Percentiles rank a stretch among this genome's conserved stretches.
Evolutionary conservation across 495 filamentous ascomycete species (phyloP).

Genomic region (Neurospora sp.): DNA sequence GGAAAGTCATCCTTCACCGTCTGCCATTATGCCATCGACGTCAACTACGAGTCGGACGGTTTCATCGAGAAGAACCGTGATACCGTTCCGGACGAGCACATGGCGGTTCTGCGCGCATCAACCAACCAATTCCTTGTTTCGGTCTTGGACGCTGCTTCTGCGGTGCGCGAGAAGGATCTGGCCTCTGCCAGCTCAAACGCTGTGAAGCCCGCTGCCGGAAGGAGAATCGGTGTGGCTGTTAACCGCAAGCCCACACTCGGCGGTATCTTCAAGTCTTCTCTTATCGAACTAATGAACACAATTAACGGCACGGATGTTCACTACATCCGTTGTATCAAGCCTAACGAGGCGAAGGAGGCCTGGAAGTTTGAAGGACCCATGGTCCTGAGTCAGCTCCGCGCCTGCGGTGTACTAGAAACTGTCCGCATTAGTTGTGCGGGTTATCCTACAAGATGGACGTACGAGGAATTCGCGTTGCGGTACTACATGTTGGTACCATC

Average conservation of each 20-base stretch:
- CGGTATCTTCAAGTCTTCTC: constrained; percentile 95
- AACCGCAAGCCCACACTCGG: constrained; percentile 95
- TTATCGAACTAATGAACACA: constrained; percentile 96
- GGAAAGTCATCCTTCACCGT: constrained; percentile 97
- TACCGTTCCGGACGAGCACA: constrained; percentile 95
- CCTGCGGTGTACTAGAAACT: constrained; percentile 97
- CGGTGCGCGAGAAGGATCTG: constrained; percentile 80
- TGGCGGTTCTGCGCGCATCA: constrained; percentile 79
- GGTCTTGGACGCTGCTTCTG: constrained; percentile 75
- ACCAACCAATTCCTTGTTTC: constrained; percentile 77
- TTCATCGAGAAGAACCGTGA: constrained; percentile 99
- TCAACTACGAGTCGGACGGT: constrained; percentile 99
- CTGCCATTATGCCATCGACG: constrained; percentile 96
- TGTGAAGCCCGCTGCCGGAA: constrained; percentile 61
- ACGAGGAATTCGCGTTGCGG: constrained; percentile 93
- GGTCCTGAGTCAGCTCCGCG: constrained; percentile 93
- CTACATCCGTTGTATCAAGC: constrained; percentile 99
- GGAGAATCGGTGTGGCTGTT: constrained; percentile 80
- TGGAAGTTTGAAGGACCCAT: constrained; percentile 99
- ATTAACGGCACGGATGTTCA: constrained; percentile 98
- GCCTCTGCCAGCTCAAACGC: constrained; percentile 56
- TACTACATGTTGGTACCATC: constrained; percentile 99
- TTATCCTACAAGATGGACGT: constrained; percentile 97
- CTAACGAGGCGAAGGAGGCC: constrained; percentile 90
- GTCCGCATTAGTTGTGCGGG: constrained; percentile 96